Conservation (phyloP, 148 eudicot genomes). For the Vaccinium corymbosum region DNA sequence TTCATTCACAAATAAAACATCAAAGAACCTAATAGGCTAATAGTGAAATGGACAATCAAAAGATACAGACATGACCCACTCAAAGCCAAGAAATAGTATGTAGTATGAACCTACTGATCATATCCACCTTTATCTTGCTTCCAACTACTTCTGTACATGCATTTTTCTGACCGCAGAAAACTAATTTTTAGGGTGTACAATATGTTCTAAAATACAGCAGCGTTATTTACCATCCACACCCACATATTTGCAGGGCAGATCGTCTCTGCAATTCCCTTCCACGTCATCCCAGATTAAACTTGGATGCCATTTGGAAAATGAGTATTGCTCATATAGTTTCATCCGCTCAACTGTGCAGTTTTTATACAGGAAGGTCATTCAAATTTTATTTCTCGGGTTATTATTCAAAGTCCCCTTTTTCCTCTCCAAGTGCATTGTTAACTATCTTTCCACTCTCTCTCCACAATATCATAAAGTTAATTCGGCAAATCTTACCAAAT, state of each 20-base stretch:
- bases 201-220: not conserved
- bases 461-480: not conserved
- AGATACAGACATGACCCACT: not conserved
- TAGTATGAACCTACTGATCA: not conserved
- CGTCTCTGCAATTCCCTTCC: not conserved
- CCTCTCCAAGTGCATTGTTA: not conserved
- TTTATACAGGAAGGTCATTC: not conserved
- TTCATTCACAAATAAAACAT: not conserved
- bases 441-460: not conserved
- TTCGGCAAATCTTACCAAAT: conserved; percentile 53
- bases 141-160: not conserved
- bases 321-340: not conserved
- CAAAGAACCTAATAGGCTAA: not conserved
- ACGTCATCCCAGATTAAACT: not conserved
- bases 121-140: not conserved
- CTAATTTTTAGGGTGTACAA: not conserved
- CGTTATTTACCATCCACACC: not conserved
- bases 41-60: not conserved
- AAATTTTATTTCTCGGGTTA: not conserved
- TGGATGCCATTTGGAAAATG: not conserved
- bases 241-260: not conserved
- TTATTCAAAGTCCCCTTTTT: not conserved
- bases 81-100: not conserved
- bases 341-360: not conserved
- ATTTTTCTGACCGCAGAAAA: not conserved